phyloP scores from a whole-genome alignment of 441 rosid species.

The Dalechampia spathulata region DNA sequence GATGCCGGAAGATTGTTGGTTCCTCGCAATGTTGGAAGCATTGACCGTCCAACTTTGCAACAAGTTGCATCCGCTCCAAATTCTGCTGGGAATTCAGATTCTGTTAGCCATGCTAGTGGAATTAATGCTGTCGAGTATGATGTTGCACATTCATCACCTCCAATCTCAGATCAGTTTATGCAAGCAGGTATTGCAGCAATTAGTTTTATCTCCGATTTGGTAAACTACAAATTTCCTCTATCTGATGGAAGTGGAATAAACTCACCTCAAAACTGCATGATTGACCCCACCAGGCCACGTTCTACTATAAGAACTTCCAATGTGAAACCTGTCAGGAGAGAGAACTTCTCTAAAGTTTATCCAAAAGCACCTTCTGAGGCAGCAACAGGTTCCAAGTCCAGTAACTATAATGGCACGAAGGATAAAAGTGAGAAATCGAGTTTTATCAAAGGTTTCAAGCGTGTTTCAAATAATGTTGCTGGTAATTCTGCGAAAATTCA shows the following conservation, averaged over 20 bases:
- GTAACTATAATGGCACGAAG: conserved; percentile 28
- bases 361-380: conserved; percentile 40
- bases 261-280: conserved; percentile 41
- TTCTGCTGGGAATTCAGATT: conserved; percentile 33
- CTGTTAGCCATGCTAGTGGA: conserved; percentile 44
- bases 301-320: conserved; percentile 42
- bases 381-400: conserved; percentile 24
- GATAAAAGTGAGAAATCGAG: conserved; percentile 38
- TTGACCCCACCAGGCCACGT: conserved; percentile 41
- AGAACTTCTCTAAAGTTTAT: conserved; percentile 39
- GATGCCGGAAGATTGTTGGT: conserved; percentile 36
- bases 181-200: conserved; percentile 55
- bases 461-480: conserved; percentile 26
- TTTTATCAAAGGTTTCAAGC: conserved; percentile 36
- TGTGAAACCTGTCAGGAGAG: conserved; percentile 49
- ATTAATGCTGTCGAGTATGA: conserved; percentile 31
- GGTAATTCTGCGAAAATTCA: conserved; percentile 29
- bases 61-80: conserved; percentile 33
- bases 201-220: conserved; percentile 45
- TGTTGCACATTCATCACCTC: conserved; percentile 33
- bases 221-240: conserved; percentile 43
- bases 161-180: conserved; percentile 50
- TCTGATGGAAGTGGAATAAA: conserved; percentile 36
- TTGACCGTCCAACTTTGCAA: conserved; percentile 25
- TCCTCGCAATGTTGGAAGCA: conserved; percentile 34